Percentiles rank a stretch among this genome's conserved stretches.
Evolutionary conservation across 805 yeast genomes (phyloP).

Genomic region (Pichia deserticola): DNA sequence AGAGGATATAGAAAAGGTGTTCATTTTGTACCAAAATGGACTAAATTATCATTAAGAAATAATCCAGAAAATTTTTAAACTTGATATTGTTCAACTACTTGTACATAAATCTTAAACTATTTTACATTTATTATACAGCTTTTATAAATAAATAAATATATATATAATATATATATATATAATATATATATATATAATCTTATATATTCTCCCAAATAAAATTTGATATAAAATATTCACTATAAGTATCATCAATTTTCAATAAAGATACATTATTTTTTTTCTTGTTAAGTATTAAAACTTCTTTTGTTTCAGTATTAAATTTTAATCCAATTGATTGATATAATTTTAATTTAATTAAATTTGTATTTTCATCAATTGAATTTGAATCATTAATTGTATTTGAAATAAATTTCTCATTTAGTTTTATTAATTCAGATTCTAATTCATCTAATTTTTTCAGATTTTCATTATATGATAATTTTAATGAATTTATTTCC

Average conservation of each 20-base stretch:
- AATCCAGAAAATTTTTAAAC: constrained; percentile 62
- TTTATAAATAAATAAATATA: too few species aligned
- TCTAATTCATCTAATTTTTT: constrained; percentile 30
- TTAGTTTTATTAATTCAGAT: constrained; percentile 18
- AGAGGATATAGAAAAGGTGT: constrained; percentile 81
- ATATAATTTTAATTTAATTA: constrained; percentile 51
- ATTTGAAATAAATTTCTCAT: constrained; percentile 2
- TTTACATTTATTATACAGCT: too few species aligned
- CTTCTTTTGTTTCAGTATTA: constrained; percentile 35
- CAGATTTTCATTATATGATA: constrained; percentile 32
- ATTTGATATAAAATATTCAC: constrained; percentile 65
- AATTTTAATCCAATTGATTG: constrained; percentile 51
- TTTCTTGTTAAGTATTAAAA: constrained; percentile 44
- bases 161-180: too few species aligned
- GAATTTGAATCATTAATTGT: constrained; percentile 18
- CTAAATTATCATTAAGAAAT: constrained; percentile 70
- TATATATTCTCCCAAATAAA: constrained; percentile 67
- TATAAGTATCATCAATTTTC: constrained; percentile 44
- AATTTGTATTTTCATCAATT: constrained; percentile 24
- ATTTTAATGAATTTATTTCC: constrained; percentile 34
- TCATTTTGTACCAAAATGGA: constrained; percentile 89
- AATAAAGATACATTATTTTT: constrained; percentile 41
- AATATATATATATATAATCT: background rate
- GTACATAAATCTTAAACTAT: background rate
- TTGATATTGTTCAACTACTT: background rate